Percentiles rank a stretch among this genome's conserved stretches.
Conservation (phyloP, 768 basidiomycete species). For the Podaxis sp. region DNA sequence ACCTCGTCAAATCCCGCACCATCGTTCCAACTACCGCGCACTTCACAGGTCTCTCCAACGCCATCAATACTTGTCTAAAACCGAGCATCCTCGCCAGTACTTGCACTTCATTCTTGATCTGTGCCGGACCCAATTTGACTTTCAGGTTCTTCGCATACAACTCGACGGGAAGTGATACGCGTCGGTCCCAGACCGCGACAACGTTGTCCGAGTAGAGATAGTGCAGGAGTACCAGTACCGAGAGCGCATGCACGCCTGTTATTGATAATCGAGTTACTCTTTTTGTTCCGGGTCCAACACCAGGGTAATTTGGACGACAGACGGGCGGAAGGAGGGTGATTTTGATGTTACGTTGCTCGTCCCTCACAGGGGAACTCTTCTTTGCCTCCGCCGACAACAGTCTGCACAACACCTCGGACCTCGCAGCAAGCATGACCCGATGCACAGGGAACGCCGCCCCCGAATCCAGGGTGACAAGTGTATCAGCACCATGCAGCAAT, state of each 20-base stretch:
- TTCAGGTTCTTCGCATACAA: conserved; percentile 35
- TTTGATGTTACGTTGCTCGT: conserved; percentile 16
- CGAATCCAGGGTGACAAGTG: conserved; percentile 44
- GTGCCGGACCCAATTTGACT: conserved; percentile 39
- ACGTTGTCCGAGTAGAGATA: conserved; percentile 91
- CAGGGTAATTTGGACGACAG: conserved; percentile 19
- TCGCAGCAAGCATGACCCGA: conserved; percentile 59
- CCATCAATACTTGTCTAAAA: conserved; percentile 50
- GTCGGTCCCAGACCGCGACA: conserved; percentile 80
- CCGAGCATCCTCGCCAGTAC: conserved; percentile 55
- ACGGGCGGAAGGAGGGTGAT: conserved; percentile 13
- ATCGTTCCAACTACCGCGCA: conserved; percentile 48
- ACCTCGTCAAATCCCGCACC: conserved; percentile 41
- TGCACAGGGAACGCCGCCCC: conserved; percentile 59
- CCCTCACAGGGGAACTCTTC: conserved; percentile 5
- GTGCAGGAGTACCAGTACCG: conserved; percentile 71
- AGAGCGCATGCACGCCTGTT: conserved; percentile 56
- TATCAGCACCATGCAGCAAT: conserved; percentile 59
- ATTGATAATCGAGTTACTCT: conserved; percentile 39
- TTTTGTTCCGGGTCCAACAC: conserved; percentile 22
- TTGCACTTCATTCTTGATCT: conserved; percentile 64
- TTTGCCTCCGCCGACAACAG: conserved; percentile 30
- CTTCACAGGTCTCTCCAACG: conserved; percentile 64
- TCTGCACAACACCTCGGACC: conserved; percentile 45
- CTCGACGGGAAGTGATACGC: conserved; percentile 53